Evolutionary conservation across 2,329 filamentous ascomycete genomes (phyloP), one percentile per base, ranked within the genome.

Genomic region (Aschersonia sp.): DNA sequence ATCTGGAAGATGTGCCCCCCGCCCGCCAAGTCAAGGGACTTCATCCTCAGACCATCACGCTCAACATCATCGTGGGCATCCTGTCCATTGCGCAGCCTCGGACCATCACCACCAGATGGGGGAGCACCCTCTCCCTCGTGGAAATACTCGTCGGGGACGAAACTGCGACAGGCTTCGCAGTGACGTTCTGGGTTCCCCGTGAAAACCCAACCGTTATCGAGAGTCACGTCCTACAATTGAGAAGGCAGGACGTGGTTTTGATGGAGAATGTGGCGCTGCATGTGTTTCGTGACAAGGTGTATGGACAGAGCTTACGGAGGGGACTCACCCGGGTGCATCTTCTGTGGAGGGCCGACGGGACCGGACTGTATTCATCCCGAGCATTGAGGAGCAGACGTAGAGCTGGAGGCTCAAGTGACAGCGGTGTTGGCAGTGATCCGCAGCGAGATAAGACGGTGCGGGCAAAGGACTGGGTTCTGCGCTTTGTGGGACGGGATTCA

Each of bases 101-200:
- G 30, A 73, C 73, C 2, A 77, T 95, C 22, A 75, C 70, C 32
- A 86, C 88, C 0, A 73, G 76, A 40, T 81, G 76, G 66, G 77
- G 81, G 30, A 64, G 66, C 9, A 69, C 70, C 6, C 71, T 82
- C 46, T 76, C 84, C 5, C 71, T 94, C 4, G 68, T 90, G 41
- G 87, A 94, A 62, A 63, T 92, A 2, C 69, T 89, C 1, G 79
- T 95, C 1, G 89, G 85, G 5, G 90, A 97, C 61, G 85, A 95
- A 46, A 94, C 88, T 0, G 77, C 74, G 52, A 77, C 85, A 0
- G 84, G 83, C 2, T 94, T 95, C 64, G 78, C 74, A 31, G 71
- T 95, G 48, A 89, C 84, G 3, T 87, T 94, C 60, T 97, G 90
- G 90, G 67, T 94, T 22, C 22, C 22, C 22, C 22, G 22, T 22